Evolutionary conservation across 371 early-diverging fungal genomes (phyloP).

Genomic region (Modicella reniformis): DNA sequence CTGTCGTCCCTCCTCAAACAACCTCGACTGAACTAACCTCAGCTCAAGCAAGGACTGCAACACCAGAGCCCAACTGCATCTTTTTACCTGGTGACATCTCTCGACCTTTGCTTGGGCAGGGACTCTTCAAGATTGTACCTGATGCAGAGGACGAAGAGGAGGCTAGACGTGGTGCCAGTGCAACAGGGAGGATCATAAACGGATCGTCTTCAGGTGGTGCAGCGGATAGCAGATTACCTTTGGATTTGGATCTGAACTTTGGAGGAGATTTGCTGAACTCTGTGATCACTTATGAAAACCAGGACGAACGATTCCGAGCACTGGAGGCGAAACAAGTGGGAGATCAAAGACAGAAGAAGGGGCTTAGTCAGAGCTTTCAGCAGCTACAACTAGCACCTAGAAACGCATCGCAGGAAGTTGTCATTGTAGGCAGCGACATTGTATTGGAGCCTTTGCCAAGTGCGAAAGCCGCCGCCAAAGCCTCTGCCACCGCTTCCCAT

Average conservation of each 20-base stretch:
- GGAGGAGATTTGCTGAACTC: constrained; percentile 42
- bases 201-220: neutral
- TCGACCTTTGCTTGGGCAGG: constrained; percentile 44
- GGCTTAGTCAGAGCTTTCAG: neutral
- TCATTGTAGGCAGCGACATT: constrained; percentile 54
- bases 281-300: constrained; percentile 35
- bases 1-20: neutral
- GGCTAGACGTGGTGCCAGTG: constrained; percentile 11
- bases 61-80: constrained; percentile 25
- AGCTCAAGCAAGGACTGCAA: neutral
- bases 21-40: neutral
- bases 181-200: neutral
- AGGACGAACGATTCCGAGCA: constrained; percentile 29
- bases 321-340: constrained; percentile 3
- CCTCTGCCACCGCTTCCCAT: neutral
- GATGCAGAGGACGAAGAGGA: constrained; percentile 53
- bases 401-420: constrained; percentile 3
- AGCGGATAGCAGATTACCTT: neutral
- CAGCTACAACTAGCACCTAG: too few relatives aligned
- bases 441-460: constrained; percentile 52
- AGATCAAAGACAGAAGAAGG: constrained; percentile 12
- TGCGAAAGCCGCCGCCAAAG: constrained; percentile 31
- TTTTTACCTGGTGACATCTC: constrained; percentile 46
- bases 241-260: constrained; percentile 30
- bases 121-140: constrained; percentile 50